Conservation (phyloP, 768 basidiomycete genomes). For the Gloeophyllum trabeum region DNA sequence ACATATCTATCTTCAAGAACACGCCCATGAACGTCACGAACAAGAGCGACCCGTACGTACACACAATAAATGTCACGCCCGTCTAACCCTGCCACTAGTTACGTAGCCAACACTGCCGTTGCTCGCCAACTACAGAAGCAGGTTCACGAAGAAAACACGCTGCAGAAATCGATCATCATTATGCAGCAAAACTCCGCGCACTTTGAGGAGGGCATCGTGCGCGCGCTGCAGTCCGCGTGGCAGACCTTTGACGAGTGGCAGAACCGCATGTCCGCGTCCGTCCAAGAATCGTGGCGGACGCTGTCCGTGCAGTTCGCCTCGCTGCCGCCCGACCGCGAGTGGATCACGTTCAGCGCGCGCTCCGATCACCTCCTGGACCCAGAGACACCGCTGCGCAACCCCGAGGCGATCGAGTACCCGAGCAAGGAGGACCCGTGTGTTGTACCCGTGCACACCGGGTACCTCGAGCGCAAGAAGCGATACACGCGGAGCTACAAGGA, state of each 20-base stretch:
- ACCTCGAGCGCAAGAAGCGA: slow-evolving; percentile 91
- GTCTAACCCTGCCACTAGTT: too few relatives aligned
- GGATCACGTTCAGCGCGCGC: slow-evolving; percentile 91
- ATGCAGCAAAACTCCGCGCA: slow-evolving; percentile 97
- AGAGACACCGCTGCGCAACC: slow-evolving; percentile 86
- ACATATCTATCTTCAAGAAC: slow-evolving; percentile 89
- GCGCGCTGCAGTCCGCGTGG: slow-evolving; percentile 94
- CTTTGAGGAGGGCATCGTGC: slow-evolving; percentile 95
- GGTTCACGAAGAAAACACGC: slow-evolving; percentile 93
- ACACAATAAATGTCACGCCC: too few relatives aligned
- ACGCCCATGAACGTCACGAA: slow-evolving; percentile 79
- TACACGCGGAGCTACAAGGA: slow-evolving; percentile 84
- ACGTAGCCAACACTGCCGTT: slow-evolving; percentile 62
- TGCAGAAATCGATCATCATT: slow-evolving; percentile 96
- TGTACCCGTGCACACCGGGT: slow-evolving; percentile 76
- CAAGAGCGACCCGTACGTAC: slow-evolving; percentile 72
- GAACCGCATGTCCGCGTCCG: slow-evolving; percentile 60
- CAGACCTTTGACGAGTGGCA: slow-evolving; percentile 94
- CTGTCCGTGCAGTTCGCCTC: slow-evolving; percentile 69
- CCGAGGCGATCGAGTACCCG: slow-evolving; percentile 71
- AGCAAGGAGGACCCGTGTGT: slow-evolving; percentile 85
- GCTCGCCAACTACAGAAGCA: slow-evolving; percentile 78
- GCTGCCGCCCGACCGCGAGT: slow-evolving; percentile 81
- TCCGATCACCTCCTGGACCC: slow-evolving; percentile 94
- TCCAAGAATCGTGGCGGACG: slow-evolving; percentile 64